These are phyloP conservation scores for Polygonum aviculare DNA, from an alignment of 148 eudicot genomes.

Conservation along the genomic window DNA sequence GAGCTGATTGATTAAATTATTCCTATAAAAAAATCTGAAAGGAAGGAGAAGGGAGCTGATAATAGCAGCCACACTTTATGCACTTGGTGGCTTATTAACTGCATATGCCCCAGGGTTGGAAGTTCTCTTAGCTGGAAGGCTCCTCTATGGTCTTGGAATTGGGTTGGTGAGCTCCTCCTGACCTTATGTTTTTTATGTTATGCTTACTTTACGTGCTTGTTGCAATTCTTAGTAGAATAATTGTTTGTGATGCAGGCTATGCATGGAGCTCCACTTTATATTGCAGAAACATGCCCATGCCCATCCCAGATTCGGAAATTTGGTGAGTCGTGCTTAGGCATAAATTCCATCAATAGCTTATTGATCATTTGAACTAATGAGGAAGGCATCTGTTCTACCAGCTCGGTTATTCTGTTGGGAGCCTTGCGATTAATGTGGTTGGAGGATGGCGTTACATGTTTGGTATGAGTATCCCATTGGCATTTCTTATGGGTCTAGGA, in stretches of 20 bases:
- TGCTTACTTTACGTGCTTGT: not conserved
- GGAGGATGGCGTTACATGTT: constrained; percentile 99
- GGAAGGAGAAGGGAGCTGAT: constrained; percentile 91
- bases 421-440: constrained; percentile 53
- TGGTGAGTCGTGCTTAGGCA: constrained; percentile 39
- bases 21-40: constrained; percentile 18
- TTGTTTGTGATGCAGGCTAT: constrained; percentile 48
- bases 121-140: constrained; percentile 59
- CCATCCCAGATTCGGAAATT: constrained; percentile 91
- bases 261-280: constrained; percentile 99
- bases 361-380: constrained; percentile 1
- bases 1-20: not conserved
- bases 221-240: not conserved
- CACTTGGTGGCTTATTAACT: constrained; percentile 60
- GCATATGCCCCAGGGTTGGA: constrained; percentile 72
- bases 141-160: constrained; percentile 89
- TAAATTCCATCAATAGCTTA: not conserved
- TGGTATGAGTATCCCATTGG: constrained; percentile 69
- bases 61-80: constrained; percentile 57
- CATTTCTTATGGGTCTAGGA: constrained; percentile 75
- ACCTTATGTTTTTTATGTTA: not conserved
- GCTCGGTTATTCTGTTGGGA: constrained; percentile 89
- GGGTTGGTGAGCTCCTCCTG: constrained; percentile 63
- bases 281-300: constrained; percentile 96
- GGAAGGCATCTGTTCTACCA: constrained; percentile 26